Conservation (phyloP, 192 early-diverging fungal species). For the Coemansia sp. region DNA sequence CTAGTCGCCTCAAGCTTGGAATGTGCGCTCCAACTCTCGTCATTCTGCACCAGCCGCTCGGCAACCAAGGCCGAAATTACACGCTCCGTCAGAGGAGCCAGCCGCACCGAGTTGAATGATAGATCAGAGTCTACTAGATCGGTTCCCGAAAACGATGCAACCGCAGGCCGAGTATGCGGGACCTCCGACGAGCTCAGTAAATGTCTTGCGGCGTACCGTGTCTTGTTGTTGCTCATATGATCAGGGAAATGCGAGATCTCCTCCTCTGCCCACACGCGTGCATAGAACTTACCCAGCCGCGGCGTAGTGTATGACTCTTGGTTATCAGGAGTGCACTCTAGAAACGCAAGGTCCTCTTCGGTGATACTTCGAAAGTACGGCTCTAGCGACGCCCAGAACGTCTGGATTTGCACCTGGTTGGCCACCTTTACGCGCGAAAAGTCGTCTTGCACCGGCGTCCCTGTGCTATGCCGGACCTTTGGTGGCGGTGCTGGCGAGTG, state of each 20-base stretch:
- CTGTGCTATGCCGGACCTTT: slow-evolving; percentile 38
- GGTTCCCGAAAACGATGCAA: background rate
- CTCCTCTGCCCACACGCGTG: slow-evolving; percentile 68
- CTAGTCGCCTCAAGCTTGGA: background rate
- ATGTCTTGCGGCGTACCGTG: slow-evolving; percentile 24
- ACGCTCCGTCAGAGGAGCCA: slow-evolving; percentile 79
- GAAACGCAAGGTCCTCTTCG: slow-evolving; percentile 74
- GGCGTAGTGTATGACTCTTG: slow-evolving; percentile 76
- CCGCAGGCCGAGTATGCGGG: background rate
- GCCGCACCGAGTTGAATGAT: slow-evolving; percentile 60
- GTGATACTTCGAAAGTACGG: slow-evolving; percentile 79
- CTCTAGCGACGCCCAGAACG: slow-evolving; percentile 81
- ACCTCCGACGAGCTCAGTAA: slow-evolving; percentile 16
- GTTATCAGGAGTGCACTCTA: slow-evolving; percentile 62
- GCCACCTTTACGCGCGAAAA: slow-evolving; percentile 67
- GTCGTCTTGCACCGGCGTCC: slow-evolving; percentile 57
- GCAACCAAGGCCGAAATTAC: slow-evolving; percentile 66
- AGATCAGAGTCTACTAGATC: slow-evolving; percentile 56
- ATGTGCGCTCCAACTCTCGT: background rate
- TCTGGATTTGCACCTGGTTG: slow-evolving; percentile 83
- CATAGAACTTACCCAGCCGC: slow-evolving; percentile 76
- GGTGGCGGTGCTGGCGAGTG: slow-evolving; percentile 11
- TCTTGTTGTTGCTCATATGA: slow-evolving; percentile 41
- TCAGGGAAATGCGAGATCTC: slow-evolving; percentile 60
- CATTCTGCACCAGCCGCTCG: slow-evolving; percentile 58